Percentiles rank a stretch among this genome's conserved stretches.
phyloP scores from a whole-genome alignment of 2,329 filamentous ascomycete species.

The Myotisia sp. region DNA sequence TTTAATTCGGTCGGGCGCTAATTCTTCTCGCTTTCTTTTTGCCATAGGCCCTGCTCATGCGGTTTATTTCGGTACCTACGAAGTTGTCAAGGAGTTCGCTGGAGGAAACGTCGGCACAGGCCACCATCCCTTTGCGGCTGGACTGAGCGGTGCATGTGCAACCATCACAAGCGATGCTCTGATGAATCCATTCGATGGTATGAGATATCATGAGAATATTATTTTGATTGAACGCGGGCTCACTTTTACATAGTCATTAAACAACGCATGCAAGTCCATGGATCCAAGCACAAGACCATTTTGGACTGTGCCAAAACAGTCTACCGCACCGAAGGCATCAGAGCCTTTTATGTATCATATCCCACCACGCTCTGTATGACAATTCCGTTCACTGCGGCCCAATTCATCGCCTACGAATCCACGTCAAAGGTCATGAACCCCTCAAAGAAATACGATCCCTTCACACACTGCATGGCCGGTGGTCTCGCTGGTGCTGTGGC shows the following conservation, averaged over 20 bases:
- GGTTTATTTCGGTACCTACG: conserved; percentile 96
- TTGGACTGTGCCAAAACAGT: conserved; percentile 75
- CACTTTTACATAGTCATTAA: conserved; percentile 62
- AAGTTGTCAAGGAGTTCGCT: conserved; percentile 90
- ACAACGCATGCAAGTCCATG: conserved; percentile 96
- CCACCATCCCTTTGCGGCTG: conserved; percentile 86
- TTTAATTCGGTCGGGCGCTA: too few species aligned
- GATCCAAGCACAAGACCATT: conserved; percentile 82
- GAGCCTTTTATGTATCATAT: conserved; percentile 95
- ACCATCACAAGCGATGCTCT: conserved; percentile 95
- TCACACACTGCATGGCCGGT: conserved; percentile 86
- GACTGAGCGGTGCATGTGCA: conserved; percentile 81
- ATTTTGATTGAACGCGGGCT: background rate
- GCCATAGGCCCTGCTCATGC: conserved; percentile 77
- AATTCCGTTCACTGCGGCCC: conserved; percentile 88
- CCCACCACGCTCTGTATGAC: conserved; percentile 98
- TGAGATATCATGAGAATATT: conserved; percentile 18
- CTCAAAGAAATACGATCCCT: conserved; percentile 61
- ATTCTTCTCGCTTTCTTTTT: background rate
- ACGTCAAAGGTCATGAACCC: conserved; percentile 91
- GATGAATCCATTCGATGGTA: conserved; percentile 99
- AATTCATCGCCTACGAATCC: conserved; percentile 96
- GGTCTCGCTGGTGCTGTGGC: conserved; percentile 87
- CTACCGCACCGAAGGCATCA: conserved; percentile 72
- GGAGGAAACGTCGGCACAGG: conserved; percentile 73